phyloP scores from a whole-genome alignment of 176 grass and related monocot species.

The Oryza glaberrima region DNA sequence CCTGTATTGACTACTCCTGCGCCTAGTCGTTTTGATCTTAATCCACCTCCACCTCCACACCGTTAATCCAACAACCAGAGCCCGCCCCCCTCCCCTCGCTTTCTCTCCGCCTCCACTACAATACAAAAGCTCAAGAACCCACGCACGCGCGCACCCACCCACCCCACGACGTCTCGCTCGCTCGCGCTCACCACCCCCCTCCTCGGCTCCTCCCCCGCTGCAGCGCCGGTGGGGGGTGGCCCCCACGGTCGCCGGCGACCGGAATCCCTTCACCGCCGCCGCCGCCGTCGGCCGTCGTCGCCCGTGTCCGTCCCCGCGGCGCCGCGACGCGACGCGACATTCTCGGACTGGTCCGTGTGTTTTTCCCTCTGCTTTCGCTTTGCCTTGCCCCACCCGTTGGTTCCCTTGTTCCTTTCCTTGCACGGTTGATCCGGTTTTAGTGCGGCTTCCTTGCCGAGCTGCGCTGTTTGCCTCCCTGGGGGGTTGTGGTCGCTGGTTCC shows the following conservation, averaged over 20 bases:
- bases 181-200: neutral
- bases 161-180: constrained; percentile 44
- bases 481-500: neutral
- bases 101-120: constrained; percentile 21
- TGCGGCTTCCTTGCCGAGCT: neutral
- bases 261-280: neutral
- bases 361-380: neutral
- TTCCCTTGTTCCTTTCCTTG: neutral
- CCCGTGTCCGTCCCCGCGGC: neutral
- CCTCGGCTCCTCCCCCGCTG: neutral
- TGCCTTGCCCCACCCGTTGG: too few species aligned
- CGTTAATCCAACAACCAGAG: constrained; percentile 43
- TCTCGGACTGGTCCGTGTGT: constrained; percentile 11
- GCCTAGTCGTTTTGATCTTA: neutral
- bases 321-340: neutral
- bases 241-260: constrained; percentile 33
- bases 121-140: constrained; percentile 61
- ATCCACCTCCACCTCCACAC: neutral
- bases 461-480: neutral
- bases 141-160: constrained; percentile 51
- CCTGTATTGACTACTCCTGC: too few species aligned
- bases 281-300: neutral
- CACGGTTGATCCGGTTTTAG: constrained; percentile 34
- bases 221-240: constrained; percentile 45
- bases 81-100: neutral